Evolutionary conservation across 805 yeast species (phyloP).

Genomic region (Wickerhamomyces pijperi): DNA sequence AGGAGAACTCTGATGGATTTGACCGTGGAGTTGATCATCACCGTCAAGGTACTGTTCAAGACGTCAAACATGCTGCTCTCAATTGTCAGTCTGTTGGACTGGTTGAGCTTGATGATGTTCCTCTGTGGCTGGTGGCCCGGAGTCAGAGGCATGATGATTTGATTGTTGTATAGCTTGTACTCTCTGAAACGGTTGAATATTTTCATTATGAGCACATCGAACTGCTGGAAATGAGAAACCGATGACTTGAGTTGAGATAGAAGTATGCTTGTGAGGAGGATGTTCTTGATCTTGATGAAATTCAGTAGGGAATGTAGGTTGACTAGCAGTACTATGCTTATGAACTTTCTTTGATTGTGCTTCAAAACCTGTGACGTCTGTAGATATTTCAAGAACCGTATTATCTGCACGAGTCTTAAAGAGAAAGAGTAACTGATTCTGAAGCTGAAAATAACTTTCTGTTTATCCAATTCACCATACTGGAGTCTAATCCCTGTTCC

Average conservation of each 20-base stretch:
- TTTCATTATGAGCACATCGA: constrained; percentile 19
- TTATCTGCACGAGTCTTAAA: not conserved
- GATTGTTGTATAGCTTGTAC: constrained; percentile 13
- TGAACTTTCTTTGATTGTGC: not conserved
- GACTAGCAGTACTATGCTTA: not conserved
- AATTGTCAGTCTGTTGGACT: not conserved
- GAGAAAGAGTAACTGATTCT: not conserved
- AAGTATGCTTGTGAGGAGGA: not conserved
- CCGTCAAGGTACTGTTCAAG: constrained; percentile 21
- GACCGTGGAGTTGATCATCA: constrained; percentile 21
- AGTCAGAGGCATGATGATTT: constrained; percentile 2
- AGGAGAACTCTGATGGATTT: constrained; percentile 18
- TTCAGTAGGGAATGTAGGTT: not conserved
- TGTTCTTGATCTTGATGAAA: not conserved
- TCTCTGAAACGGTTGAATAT: constrained; percentile 21
- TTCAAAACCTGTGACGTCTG: not conserved
- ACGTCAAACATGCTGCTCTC: constrained; percentile 6
- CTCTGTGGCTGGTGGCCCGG: not conserved
- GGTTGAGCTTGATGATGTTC: not conserved
- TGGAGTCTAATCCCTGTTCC: not conserved
- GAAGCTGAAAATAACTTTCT: not conserved
- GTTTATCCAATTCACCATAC: not conserved
- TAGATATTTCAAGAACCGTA: not conserved
- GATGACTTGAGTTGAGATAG: constrained; percentile 5
- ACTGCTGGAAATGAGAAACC: constrained; percentile 14